Evolutionary conservation across 306 rosid species (phyloP).

Genomic region (Rosa chinensis): DNA sequence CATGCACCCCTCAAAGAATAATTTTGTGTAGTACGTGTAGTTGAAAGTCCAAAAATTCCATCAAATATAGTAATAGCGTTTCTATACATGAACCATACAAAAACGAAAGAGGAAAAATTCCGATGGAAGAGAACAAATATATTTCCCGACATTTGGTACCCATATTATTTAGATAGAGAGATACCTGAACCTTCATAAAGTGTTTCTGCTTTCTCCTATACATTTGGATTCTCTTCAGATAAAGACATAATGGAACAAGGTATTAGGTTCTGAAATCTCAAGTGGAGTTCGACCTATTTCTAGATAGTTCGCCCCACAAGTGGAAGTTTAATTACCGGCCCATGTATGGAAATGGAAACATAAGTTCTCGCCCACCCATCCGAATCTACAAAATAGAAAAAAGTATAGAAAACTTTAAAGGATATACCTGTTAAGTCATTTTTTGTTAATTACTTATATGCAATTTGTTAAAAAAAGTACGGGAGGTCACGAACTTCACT

Average conservation of each 20-base stretch:
- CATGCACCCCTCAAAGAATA: neutral
- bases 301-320: neutral
- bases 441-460: too few species aligned
- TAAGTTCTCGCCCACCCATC: neutral
- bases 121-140: conserved; percentile 9
- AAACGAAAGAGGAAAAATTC: neutral
- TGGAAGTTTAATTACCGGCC: neutral
- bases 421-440: too few species aligned
- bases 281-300: conserved; percentile 25
- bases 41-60: neutral
- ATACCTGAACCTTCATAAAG: conserved; percentile 12
- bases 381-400: neutral
- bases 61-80: neutral
- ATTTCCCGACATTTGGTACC: neutral
- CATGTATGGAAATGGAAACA: neutral
- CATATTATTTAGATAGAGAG: neutral
- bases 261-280: conserved; percentile 24
- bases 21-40: neutral
- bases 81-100: too few species aligned
- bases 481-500: too few species aligned
- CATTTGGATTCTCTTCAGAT: conserved; percentile 15
- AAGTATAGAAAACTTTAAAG: too few species aligned
- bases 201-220: neutral
- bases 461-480: too few species aligned
- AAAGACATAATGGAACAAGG: conserved; percentile 36